Evolutionary conservation across 78 protist species (phyloP).

Genomic region (Bigelowiella natans): DNA sequence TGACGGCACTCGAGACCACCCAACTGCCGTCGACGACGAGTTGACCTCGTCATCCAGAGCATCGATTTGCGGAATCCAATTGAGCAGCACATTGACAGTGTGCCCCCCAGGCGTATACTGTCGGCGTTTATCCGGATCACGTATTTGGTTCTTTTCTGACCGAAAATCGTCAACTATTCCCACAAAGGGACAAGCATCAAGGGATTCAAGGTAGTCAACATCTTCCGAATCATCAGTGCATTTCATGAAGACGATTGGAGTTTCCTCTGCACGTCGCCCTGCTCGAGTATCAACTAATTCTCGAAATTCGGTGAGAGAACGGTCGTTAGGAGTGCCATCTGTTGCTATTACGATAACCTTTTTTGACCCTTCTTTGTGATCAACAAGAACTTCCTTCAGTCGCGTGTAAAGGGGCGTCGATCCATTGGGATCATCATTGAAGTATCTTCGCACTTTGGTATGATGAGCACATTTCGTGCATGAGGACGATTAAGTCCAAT

Average conservation of each 20-base stretch:
- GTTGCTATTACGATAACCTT: background rate
- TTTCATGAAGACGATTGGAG: background rate
- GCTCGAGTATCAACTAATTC: background rate
- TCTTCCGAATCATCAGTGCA: background rate
- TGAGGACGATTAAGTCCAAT: background rate
- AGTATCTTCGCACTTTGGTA: background rate
- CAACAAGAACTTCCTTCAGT: background rate
- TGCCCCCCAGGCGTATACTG: background rate
- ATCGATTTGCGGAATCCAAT: background rate
- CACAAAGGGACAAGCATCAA: background rate
- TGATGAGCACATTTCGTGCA: background rate
- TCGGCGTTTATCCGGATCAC: background rate
- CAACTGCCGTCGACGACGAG: too few species aligned
- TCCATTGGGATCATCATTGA: background rate
- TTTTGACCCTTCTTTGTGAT: background rate
- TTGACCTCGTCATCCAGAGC: too few species aligned
- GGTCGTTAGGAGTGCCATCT: background rate
- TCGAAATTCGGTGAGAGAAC: background rate
- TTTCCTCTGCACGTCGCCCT: background rate
- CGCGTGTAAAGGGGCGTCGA: background rate
- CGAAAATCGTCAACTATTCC: background rate
- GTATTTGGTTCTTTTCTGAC: background rate
- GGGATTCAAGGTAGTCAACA: background rate
- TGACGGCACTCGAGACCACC: too few species aligned
- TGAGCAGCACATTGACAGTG: background rate